Evolutionary conservation across 192 early-diverging fungal species (phyloP).

Genomic region (Coemansia umbellata): DNA sequence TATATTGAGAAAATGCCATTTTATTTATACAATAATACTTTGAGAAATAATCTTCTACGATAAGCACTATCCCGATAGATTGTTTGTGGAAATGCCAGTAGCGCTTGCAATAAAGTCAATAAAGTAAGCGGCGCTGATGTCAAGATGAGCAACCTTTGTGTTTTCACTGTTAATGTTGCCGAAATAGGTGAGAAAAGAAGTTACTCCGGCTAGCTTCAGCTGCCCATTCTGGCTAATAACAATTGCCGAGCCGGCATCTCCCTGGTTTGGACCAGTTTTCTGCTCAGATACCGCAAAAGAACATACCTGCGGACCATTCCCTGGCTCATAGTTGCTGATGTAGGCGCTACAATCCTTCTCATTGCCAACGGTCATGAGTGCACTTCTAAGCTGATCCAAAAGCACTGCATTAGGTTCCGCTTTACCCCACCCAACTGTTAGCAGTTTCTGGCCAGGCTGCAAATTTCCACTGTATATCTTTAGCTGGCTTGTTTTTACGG

Average conservation of each 20-base stretch:
- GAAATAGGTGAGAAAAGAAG: background rate
- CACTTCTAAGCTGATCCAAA: background rate
- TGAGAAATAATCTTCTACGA: no score
- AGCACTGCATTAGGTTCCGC: background rate
- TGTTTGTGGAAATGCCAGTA: constrained; percentile 1
- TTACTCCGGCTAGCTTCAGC: constrained; percentile 6
- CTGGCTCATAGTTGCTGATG: constrained; percentile 1
- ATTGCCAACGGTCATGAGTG: constrained; percentile 3
- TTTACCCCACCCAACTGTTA: constrained; percentile 21
- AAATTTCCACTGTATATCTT: constrained; percentile 7
- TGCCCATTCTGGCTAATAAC: background rate
- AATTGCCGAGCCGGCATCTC: constrained; percentile 16
- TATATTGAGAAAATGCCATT: no score
- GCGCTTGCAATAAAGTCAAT: constrained; percentile 8
- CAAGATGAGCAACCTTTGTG: constrained; percentile 5
- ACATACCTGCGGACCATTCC: constrained; percentile 9
- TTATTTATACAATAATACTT: no score
- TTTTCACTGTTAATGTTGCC: background rate
- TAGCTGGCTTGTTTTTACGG: background rate
- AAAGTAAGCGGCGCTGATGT: background rate
- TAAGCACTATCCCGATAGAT: no score
- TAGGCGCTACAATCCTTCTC: constrained; percentile 2
- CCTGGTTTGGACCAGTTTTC: background rate
- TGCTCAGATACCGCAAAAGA: constrained; percentile 1
- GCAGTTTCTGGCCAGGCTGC: constrained; percentile 2